Evolutionary conservation across 192 early-diverging fungal genomes (phyloP).

Genomic region (Coemansia sp.): DNA sequence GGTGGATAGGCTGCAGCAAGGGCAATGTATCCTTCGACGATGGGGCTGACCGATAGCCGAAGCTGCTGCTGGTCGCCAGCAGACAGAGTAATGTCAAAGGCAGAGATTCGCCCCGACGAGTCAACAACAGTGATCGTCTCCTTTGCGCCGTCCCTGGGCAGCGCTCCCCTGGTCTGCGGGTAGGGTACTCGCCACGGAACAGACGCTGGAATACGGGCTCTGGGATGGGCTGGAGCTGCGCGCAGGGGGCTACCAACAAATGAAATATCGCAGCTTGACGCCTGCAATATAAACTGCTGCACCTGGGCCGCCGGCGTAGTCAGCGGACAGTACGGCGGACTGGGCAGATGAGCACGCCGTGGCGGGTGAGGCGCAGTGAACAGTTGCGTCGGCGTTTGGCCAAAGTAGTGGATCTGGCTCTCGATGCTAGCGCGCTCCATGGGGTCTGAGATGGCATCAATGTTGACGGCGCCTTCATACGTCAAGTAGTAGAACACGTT

Average conservation of each 20-base stretch:
- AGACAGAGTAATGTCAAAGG: conserved; percentile 16
- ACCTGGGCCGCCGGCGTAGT: conserved; percentile 19
- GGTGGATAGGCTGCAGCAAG: conserved; percentile 25
- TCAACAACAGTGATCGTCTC: conserved; percentile 23
- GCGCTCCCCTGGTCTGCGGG: background rate
- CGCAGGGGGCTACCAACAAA: conserved; percentile 22
- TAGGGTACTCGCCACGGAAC: conserved; percentile 15
- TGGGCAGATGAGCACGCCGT: conserved; percentile 9
- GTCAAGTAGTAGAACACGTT: conserved; percentile 97
- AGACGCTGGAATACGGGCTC: too few species aligned
- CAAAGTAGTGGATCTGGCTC: conserved; percentile 96
- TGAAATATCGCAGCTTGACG: conserved; percentile 12
- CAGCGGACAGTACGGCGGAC: conserved; percentile 15
- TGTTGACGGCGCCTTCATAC: conserved; percentile 92
- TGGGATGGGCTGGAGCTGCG: background rate
- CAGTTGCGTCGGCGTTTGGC: conserved; percentile 88
- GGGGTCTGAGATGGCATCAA: conserved; percentile 83
- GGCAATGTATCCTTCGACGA: conserved; percentile 19
- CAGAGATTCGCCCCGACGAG: conserved; percentile 10
- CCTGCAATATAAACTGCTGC: conserved; percentile 36
- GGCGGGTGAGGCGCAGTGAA: conserved; percentile 80
- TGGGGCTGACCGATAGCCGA: conserved; percentile 22
- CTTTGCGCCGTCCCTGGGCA: background rate
- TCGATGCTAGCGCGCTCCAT: conserved; percentile 84
- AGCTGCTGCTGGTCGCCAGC: conserved; percentile 18